phyloP scores from a whole-genome alignment of 352 stramenopile species.

The Phytophthora macrochlamydospora region DNA sequence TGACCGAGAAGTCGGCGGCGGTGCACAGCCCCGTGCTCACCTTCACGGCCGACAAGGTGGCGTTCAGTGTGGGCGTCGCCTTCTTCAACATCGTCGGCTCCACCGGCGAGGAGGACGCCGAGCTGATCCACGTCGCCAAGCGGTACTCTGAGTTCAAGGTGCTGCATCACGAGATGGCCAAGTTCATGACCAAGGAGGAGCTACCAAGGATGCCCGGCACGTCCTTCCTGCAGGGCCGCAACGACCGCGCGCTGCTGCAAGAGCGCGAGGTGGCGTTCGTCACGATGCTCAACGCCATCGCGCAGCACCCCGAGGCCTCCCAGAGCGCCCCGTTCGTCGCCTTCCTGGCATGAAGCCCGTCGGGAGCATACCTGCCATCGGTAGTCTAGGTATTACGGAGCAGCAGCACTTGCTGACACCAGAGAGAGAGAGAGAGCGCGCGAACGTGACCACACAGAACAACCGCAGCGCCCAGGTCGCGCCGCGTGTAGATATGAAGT shows the following conservation, averaged over 20 bases:
- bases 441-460: too few species aligned
- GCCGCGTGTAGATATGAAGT: constrained; percentile 27
- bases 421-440: constrained; percentile 5
- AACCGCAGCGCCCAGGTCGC: too few species aligned
- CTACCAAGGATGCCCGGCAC: constrained; percentile 57
- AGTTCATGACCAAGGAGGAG: constrained; percentile 60
- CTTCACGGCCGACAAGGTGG: constrained; percentile 41
- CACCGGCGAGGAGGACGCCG: constrained; percentile 39
- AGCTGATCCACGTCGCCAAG: constrained; percentile 56
- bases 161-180: constrained; percentile 58
- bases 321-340: constrained; percentile 48
- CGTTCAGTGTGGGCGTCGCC: constrained; percentile 38
- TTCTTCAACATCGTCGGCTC: constrained; percentile 62
- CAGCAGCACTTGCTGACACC: background rate
- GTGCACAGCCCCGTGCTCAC: constrained; percentile 22
- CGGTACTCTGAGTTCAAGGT: constrained; percentile 83
- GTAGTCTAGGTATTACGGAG: constrained; percentile 24
- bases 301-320: constrained; percentile 47
- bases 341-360: constrained; percentile 46
- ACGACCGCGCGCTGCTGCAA: constrained; percentile 54
- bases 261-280: constrained; percentile 62
- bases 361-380: constrained; percentile 19
- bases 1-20: constrained; percentile 7
- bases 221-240: constrained; percentile 54
- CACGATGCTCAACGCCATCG: constrained; percentile 72